Base-by-base conservation (phyloP, 2,329 filamentous ascomycete species). In the Teratosphaeria nubilosa region DNA sequence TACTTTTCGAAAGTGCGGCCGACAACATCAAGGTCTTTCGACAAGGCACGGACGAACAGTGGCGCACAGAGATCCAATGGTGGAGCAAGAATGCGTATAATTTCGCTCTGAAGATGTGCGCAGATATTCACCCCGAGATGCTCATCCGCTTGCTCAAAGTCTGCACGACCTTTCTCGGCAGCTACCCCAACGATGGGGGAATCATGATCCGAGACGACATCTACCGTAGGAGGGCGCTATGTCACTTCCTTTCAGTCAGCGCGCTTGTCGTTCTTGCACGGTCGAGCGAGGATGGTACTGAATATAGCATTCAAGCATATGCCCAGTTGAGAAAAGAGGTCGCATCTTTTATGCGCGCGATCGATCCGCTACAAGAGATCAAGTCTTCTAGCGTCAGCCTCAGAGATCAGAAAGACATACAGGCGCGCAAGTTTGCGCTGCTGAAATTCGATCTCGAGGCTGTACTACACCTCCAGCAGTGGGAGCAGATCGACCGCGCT, bases 31-130 rank as follows among this genome's bases (percentile, higher is more conserved):
- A 72, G 59, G 72, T 62, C 69, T 20, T 73, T 67, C 75, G 75
- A 62, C 56, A 62, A 53, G 54, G 54, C 13, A 69, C 65, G 48
- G 65, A 74, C 20, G 76, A 75, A 9, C 71, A 73, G 32, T 81
- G 73, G 61, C 59, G 79, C 0, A 70, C 77, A 2, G 90, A 96
- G 65, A 76, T 95, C 3, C 81, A 91, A 64, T 95, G 90, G 90
- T 91, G 95, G 69, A 86, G 86, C 41, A 86, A 86, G 62, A 92
- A 88, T 62, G 81, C 87, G 1, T 95, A 95, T 75, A 95, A 94
- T 63, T 71, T 91, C 6, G 86, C 85, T 0, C 72, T 92, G 4
- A 83, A 84, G 60, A 77, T 86, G 59, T 80, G 79, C 63, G 77
- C 78, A 1, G 75, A 80, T 0, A 86, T 86, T 78, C 70, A 80